Percentiles rank a stretch among this genome's conserved stretches.
phyloP scores from a whole-genome alignment of 805 yeast genomes.

The Teunomyces aglyptinius region DNA sequence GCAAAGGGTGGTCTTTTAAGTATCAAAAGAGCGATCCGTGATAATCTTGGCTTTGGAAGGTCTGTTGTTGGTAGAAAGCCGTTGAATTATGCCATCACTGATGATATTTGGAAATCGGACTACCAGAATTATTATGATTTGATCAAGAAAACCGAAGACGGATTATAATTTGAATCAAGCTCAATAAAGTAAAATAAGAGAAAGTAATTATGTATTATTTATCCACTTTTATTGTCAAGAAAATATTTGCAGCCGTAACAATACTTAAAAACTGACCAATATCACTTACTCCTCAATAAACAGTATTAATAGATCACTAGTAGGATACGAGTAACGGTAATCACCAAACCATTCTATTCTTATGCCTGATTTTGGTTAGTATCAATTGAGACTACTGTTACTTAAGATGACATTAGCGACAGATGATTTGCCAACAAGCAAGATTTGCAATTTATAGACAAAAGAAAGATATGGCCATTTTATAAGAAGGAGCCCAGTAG shows the following conservation, averaged over 20 bases:
- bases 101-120: constrained; percentile 6
- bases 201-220: background rate
- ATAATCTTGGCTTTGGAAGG: constrained; percentile 42
- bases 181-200: background rate
- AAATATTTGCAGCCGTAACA: background rate
- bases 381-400: too few relatives aligned
- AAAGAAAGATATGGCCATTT: too few relatives aligned
- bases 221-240: background rate
- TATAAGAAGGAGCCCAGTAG: too few relatives aligned
- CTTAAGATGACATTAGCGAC: too few relatives aligned
- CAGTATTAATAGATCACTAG: too few relatives aligned
- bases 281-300: background rate
- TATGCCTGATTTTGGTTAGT: too few relatives aligned
- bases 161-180: background rate
- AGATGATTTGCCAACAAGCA: too few relatives aligned
- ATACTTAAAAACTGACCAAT: too few relatives aligned
- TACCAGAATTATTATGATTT: constrained; percentile 6
- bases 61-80: constrained; percentile 48
- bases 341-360: too few relatives aligned
- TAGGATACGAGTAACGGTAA: too few relatives aligned
- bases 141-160: constrained; percentile 7
- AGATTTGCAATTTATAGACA: too few relatives aligned
- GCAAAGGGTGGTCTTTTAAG: constrained; percentile 46
- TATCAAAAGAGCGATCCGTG: constrained; percentile 42
- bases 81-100: constrained; percentile 32